phyloP scores from a whole-genome alignment of 177 flowering plant genomes.

The Vitis hybrid region DNA sequence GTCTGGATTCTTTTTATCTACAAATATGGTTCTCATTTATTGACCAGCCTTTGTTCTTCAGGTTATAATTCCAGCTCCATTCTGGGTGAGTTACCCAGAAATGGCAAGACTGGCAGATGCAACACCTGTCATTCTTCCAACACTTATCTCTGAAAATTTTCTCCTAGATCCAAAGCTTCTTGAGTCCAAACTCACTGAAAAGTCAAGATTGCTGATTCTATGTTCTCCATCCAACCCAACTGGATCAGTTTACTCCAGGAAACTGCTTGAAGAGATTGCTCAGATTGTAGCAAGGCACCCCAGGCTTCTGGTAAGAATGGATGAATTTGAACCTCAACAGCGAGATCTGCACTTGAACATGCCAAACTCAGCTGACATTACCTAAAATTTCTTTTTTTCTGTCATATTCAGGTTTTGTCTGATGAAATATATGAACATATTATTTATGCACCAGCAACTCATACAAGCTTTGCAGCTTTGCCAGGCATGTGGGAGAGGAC shows the following conservation, averaged over 20 bases:
- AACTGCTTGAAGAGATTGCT: constrained; percentile 84
- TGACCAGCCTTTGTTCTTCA: constrained; percentile 19
- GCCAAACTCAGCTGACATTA: not conserved
- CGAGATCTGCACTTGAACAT: not conserved
- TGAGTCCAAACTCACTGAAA: constrained; percentile 73
- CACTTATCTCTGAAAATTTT: constrained; percentile 71
- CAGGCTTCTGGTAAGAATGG: constrained; percentile 70
- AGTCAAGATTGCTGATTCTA: constrained; percentile 85
- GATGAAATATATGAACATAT: constrained; percentile 98
- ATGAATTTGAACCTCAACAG: not conserved
- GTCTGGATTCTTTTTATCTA: not conserved
- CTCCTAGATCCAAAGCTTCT: constrained; percentile 78
- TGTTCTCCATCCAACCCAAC: constrained; percentile 98
- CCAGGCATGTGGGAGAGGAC: constrained; percentile 99
- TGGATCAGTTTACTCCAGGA: constrained; percentile 86
- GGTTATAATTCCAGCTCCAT: constrained; percentile 97
- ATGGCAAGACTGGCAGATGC: constrained; percentile 97
- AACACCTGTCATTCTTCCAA: constrained; percentile 80
- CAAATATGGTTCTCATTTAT: constrained; percentile 4
- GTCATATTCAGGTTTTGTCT: constrained; percentile 63
- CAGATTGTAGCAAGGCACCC: constrained; percentile 81
- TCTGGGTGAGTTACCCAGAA: constrained; percentile 97
- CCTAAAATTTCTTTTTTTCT: constrained; percentile 5
- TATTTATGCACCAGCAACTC: constrained; percentile 87
- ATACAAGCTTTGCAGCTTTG: constrained; percentile 93